phyloP scores from a whole-genome alignment of 2,329 filamentous ascomycete species.

The Catunica adiposa region DNA sequence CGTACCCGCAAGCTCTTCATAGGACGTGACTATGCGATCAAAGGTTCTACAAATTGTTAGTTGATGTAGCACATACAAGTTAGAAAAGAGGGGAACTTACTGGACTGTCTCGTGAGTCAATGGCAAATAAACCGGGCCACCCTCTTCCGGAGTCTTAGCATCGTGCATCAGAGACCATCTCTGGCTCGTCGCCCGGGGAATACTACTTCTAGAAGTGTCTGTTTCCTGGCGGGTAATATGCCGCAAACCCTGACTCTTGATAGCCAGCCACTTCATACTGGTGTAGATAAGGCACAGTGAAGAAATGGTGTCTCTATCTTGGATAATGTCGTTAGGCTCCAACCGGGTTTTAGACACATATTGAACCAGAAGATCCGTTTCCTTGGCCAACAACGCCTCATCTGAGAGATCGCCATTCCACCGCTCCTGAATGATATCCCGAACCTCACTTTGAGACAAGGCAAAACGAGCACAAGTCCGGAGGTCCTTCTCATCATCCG shows the following conservation, averaged over 20 bases:
- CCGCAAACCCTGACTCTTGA: constrained; percentile 64
- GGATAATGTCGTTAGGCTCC: constrained; percentile 67
- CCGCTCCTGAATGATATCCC: constrained; percentile 50
- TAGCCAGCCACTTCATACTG: constrained; percentile 93
- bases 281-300: constrained; percentile 81
- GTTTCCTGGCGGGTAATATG: constrained; percentile 62
- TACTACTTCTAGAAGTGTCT: constrained; percentile 41
- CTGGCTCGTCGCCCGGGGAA: constrained; percentile 43
- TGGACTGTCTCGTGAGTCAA: constrained; percentile 71
- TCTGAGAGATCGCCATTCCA: constrained; percentile 37
- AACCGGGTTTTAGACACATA: constrained; percentile 45
- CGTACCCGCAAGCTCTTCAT: constrained; percentile 61
- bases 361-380: constrained; percentile 39
- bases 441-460: constrained; percentile 53
- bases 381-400: constrained; percentile 40
- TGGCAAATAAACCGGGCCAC: constrained; percentile 61
- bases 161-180: constrained; percentile 73
- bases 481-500: constrained; percentile 32
- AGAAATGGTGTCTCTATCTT: constrained; percentile 71
- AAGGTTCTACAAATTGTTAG: constrained; percentile 44
- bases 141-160: constrained; percentile 36
- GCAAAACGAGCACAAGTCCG: constrained; percentile 59
- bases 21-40: constrained; percentile 70
- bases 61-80: not conserved
- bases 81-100: constrained; percentile 32